Evolutionary conservation across 257 asterid genomes (phyloP).

Genomic region (Parsonsia alboflavescens): DNA sequence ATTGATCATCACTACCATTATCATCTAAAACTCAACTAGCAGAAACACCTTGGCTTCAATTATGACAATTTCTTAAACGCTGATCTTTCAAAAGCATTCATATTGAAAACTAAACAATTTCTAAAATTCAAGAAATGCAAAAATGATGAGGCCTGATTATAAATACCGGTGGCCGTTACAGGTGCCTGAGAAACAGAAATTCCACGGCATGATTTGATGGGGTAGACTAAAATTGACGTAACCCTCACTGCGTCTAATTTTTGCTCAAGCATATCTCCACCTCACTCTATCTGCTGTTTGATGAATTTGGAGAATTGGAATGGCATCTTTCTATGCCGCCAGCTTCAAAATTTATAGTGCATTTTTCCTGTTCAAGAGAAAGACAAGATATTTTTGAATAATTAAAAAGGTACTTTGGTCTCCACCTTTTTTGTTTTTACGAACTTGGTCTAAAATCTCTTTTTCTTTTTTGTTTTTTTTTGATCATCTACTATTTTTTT

Average conservation of each 20-base stretch:
- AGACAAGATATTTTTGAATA: too few relatives aligned
- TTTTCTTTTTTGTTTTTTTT: too few relatives aligned
- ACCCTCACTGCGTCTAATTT: constrained; percentile 30
- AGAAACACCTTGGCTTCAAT: neutral
- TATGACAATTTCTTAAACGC: neutral
- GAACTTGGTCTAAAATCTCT: too few relatives aligned
- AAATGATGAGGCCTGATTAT: neutral
- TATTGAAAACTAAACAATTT: neutral
- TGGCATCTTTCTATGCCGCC: neutral
- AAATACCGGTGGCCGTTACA: constrained; percentile 47
- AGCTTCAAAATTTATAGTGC: neutral
- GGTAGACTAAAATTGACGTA: constrained; percentile 51
- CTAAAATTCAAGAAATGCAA: neutral
- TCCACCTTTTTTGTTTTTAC: too few relatives aligned
- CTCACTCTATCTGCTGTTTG: neutral
- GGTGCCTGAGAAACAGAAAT: constrained; percentile 60
- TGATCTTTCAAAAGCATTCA: neutral
- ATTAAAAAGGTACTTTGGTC: too few relatives aligned
- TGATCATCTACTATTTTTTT: too few relatives aligned
- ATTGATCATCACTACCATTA: neutral
- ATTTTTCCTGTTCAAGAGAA: too few relatives aligned
- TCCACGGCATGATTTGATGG: constrained; percentile 76
- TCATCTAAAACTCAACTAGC: neutral
- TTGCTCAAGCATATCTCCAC: constrained; percentile 22
- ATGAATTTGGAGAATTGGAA: neutral